Evolutionary conservation across 1,284 basidiomycete species (phyloP), one percentile per base, ranked within the genome.

Genomic region (Grifola frondosa): DNA sequence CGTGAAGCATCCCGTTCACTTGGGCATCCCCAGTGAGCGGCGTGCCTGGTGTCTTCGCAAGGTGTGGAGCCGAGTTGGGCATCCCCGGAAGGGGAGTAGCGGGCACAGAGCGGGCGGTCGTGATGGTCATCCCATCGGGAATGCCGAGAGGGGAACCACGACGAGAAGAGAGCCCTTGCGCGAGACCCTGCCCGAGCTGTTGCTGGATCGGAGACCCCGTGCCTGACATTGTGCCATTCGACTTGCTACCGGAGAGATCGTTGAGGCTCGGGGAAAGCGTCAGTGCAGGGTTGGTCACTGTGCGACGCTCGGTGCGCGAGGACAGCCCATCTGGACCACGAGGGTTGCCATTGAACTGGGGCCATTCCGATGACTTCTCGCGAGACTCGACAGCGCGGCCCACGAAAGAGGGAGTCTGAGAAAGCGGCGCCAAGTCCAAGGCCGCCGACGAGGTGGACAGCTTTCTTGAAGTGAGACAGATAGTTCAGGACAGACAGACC

Each of bases 391-490:
- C 66, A 22, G 70, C 71, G 44, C 84, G 79, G 33, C 67, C 64
- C 16, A 76, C 67, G 49, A 79, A 81, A 35, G 80, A 77, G 43
- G 86, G 84, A 13, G 85, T 86, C 62, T 92, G 90, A 4, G 91
- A 86, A 26, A 92, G 76, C 29, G 93, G 88, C 7, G 95, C 95
- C 30, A 97, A 78, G 65, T 97, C 95, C 54, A 97, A 71, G 24
- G 94, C 94, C 20, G 91, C 92, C 16, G 93, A 95, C 9, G 91
- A 87, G n/a, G 88, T 83, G 1, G 91, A 91, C 38, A 94, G 75
- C 81, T 91, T 12, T 25, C 16, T 17, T 35, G 4, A 2, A 40
- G 30, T 26, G 23, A 45, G 8, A 42, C 21, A 32, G 29, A 25
- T 17, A 37, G 36, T 30, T 41, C 30, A 40, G 25, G 33, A 31